Conservation (phyloP, 2,329 filamentous ascomycete species). For the Penicillium sp. region DNA sequence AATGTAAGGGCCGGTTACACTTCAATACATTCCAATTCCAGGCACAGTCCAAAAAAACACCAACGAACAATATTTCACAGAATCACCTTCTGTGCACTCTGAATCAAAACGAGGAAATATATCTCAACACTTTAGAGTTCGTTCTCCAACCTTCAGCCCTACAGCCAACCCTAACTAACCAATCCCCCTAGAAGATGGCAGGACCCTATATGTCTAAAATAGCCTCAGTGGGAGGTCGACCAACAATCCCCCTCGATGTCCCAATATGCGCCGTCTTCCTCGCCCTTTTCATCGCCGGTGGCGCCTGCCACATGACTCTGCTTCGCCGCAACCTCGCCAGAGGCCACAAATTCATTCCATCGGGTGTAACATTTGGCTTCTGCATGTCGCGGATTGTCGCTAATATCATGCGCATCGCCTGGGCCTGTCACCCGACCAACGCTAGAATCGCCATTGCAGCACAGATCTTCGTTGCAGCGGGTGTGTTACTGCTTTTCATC, state of each 20-base stretch:
- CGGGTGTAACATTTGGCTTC: constrained; percentile 49
- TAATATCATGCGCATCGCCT: constrained; percentile 55
- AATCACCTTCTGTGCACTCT: background rate
- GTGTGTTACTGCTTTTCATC: constrained; percentile 72
- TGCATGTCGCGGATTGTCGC: constrained; percentile 52
- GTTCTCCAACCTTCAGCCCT: no score
- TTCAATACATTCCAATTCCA: no score
- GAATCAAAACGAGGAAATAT: background rate
- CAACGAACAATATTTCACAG: no score
- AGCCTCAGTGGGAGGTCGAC: constrained; percentile 47
- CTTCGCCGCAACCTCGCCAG: constrained; percentile 44
- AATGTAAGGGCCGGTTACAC: no score
- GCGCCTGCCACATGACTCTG: constrained; percentile 47
- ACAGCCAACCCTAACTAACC: background rate
- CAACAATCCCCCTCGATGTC: constrained; percentile 60
- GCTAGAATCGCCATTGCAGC: constrained; percentile 57
- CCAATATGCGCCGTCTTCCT: constrained; percentile 66
- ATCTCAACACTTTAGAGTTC: background rate
- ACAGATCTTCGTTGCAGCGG: constrained; percentile 69
- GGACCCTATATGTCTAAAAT: constrained; percentile 33
- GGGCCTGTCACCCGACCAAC: constrained; percentile 51
- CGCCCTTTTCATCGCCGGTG: constrained; percentile 45
- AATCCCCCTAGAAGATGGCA: constrained; percentile 12
- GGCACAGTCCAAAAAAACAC: background rate
- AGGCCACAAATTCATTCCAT: constrained; percentile 53